Evolutionary conservation across 495 filamentous ascomycete species (phyloP), one percentile per base, ranked within the genome.

Genomic region (Barbatosphaeria neglecta): DNA sequence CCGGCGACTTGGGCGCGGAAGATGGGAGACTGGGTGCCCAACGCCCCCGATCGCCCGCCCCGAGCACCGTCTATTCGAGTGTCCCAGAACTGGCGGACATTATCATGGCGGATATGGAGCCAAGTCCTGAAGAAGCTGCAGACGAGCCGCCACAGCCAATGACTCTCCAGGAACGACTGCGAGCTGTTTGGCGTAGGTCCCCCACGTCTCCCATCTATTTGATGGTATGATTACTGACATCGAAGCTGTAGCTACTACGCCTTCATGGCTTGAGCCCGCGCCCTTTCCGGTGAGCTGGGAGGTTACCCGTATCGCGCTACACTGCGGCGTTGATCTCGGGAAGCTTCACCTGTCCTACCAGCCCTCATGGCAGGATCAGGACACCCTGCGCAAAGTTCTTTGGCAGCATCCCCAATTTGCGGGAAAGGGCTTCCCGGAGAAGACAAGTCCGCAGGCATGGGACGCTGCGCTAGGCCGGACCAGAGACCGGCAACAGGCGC

Each of bases 261-360:
- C 68, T 0, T 27, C 27, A 16, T 63, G 62, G 45, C 56, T 67
- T 20, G 59, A 60, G 15, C 22, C 45, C 0, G 67, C 65, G 1
- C 69, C 70, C 1, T 56, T 74, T 7, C 62, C 59, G 18, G 55
- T 74, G 28, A 59, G 61, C 10, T 74, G 70, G 70, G 70, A 74
- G 41, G 47, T 74, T 15, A 59, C 66, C 3, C 61, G 70, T 17
- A 58, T 70, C 18, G 63, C 64, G 33, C 51, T 68, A 5, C 58
- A 72, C 39, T 72, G 68, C 49, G 57, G 55, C 1, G 55, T 72
- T 19, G 49, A 59, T 18, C 54, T 65, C 18, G 55, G 66, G 10
- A 37, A 59, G 19, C 19, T 55, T 6, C 47, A 37, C 17, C 20
- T 70, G 11, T 22, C 55, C 10, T 70, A 71, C 38, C 51, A 69